Conservation (phyloP, 192 early-diverging fungal genomes). For the Podila epigama region DNA sequence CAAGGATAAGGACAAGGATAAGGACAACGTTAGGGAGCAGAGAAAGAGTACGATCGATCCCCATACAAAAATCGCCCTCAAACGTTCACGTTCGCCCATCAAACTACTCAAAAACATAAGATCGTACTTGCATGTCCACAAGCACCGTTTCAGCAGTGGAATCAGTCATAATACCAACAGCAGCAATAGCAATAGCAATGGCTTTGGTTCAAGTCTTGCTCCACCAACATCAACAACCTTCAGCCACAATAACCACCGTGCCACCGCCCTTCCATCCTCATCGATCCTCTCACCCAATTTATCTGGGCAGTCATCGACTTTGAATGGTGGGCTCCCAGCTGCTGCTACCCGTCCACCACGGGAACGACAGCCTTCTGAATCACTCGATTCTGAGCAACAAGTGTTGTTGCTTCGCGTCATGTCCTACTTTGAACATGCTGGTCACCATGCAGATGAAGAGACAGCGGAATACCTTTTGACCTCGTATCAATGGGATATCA, state of each 20-base stretch:
- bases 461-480: conserved; percentile 38
- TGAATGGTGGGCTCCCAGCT: too few relatives aligned
- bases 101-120: conserved; percentile 42
- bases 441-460: conserved; percentile 43
- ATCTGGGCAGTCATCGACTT: background rate
- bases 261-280: conserved; percentile 18
- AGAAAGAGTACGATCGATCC: background rate
- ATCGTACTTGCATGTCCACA: conserved; percentile 39
- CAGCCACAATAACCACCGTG: conserved; percentile 16
- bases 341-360: background rate
- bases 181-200: background rate
- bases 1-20: conserved; percentile 6
- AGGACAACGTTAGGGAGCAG: background rate
- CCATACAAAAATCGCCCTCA: conserved; percentile 9
- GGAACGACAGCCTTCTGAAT: conserved; percentile 13
- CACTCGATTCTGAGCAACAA: conserved; percentile 28
- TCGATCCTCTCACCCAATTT: conserved; percentile 8
- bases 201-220: background rate
- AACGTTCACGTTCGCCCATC: conserved; percentile 42
- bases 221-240: conserved; percentile 1
- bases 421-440: conserved; percentile 48
- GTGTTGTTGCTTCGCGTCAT: conserved; percentile 37
- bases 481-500: conserved; percentile 41
- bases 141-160: conserved; percentile 8
- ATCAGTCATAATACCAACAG: background rate